Evolutionary conservation across 2,329 filamentous ascomycete species (phyloP).

Genomic region (Trichoderma brevicompactum): DNA sequence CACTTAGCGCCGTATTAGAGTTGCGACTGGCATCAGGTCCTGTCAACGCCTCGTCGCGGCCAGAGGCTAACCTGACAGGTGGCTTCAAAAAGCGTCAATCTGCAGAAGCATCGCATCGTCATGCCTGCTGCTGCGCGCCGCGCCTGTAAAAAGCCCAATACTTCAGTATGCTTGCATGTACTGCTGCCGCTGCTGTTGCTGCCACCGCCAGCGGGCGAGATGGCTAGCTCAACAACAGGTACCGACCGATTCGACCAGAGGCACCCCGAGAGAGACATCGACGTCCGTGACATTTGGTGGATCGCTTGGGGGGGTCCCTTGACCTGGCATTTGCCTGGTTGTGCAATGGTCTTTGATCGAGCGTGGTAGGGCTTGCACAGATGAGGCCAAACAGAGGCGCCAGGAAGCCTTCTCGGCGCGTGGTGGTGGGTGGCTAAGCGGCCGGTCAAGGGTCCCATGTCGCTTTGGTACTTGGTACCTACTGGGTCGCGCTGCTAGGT

Average conservation of each 20-base stretch:
- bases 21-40: constrained; percentile 12
- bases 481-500: too few species aligned
- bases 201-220: too few species aligned
- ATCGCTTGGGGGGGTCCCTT: constrained; percentile 8
- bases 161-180: too few species aligned
- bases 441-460: neutral
- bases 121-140: too few species aligned
- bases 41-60: constrained; percentile 3
- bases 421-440: neutral
- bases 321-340: constrained; percentile 9
- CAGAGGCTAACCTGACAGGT: too few species aligned
- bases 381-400: neutral
- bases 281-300: constrained; percentile 8
- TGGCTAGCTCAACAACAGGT: too few species aligned
- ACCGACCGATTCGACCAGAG: too few species aligned
- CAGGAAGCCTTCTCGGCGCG: neutral
- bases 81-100: neutral
- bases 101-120: too few species aligned
- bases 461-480: too few species aligned
- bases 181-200: too few species aligned
- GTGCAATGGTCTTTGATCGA: constrained; percentile 14
- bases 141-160: too few species aligned
- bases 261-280: neutral
- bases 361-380: constrained; percentile 1
- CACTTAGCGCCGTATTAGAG: constrained; percentile 18